Conservation (phyloP, 345 rosid genomes). For the Euphorbia pulcherrima region DNA sequence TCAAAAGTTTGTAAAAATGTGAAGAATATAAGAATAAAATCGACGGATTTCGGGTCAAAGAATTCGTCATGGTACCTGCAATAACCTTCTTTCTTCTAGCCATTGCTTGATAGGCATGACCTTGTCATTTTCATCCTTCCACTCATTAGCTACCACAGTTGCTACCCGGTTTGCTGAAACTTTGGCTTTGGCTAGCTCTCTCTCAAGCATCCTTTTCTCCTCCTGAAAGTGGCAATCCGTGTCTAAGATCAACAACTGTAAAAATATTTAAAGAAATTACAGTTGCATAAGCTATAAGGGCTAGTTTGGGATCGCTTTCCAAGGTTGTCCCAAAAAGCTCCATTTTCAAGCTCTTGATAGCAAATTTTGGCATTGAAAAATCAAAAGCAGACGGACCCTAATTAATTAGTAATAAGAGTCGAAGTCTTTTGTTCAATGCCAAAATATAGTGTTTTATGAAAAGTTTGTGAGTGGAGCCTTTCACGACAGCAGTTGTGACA, state of each 20-base stretch:
- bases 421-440: too few species aligned
- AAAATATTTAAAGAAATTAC: neutral
- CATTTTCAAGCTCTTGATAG: too few species aligned
- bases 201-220: conserved; percentile 84
- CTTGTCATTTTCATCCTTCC: conserved; percentile 92
- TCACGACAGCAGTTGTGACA: too few species aligned
- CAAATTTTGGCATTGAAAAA: too few species aligned
- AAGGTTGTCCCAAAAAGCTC: too few species aligned
- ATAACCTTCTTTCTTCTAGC: conserved; percentile 81
- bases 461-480: too few species aligned
- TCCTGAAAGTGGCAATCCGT: conserved; percentile 40
- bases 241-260: neutral
- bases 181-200: conserved; percentile 85
- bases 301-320: too few species aligned
- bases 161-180: conserved; percentile 83
- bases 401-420: too few species aligned
- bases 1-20: neutral
- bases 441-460: too few species aligned
- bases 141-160: conserved; percentile 78
- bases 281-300: neutral
- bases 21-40: neutral
- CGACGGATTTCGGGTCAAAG: neutral
- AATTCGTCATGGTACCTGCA: conserved; percentile 51
- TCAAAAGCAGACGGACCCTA: too few species aligned
- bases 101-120: conserved; percentile 91